Evolutionary conservation across 495 filamentous ascomycete species (phyloP).

Genomic region (Podospora sp.): DNA sequence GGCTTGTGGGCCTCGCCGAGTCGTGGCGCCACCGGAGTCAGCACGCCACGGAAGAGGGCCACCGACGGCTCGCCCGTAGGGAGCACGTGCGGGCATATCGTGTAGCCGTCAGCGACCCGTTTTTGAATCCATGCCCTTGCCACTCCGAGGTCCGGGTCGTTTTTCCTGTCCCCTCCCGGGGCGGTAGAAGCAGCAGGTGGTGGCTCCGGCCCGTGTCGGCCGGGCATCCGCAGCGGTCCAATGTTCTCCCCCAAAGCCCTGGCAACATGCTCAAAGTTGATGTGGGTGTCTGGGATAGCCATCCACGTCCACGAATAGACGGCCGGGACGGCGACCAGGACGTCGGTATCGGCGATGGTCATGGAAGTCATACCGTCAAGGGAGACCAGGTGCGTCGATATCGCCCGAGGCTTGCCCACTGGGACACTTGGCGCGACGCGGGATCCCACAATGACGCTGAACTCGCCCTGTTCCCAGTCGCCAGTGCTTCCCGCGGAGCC

Average conservation of each 20-base stretch:
- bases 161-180: neutral
- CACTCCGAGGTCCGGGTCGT: neutral
- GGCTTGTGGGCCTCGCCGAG: slow-evolving; percentile 26
- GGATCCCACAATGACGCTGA: slow-evolving; percentile 40
- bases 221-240: slow-evolving; percentile 4
- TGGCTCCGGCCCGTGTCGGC: too few species aligned
- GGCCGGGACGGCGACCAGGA: slow-evolving; percentile 41
- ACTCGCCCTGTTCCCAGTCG: slow-evolving; percentile 35
- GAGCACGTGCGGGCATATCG: slow-evolving; percentile 36
- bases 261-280: slow-evolving; percentile 38
- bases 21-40: slow-evolving; percentile 35
- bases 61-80: slow-evolving; percentile 47
- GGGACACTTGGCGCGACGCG: slow-evolving; percentile 40
- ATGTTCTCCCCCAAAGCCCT: slow-evolving; percentile 21
- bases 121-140: neutral
- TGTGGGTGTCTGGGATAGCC: slow-evolving; percentile 36
- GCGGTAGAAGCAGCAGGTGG: neutral
- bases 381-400: slow-evolving; percentile 42
- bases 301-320: slow-evolving; percentile 53
- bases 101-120: slow-evolving; percentile 47
- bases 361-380: slow-evolving; percentile 31
- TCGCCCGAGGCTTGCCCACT: slow-evolving; percentile 24
- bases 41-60: slow-evolving; percentile 46
- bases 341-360: neutral
- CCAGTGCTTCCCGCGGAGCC: too few species aligned